Percentiles rank a stretch among this genome's conserved stretches.
Evolutionary conservation across 257 asterid genomes (phyloP).

Genomic region (Capsicum pubescens): DNA sequence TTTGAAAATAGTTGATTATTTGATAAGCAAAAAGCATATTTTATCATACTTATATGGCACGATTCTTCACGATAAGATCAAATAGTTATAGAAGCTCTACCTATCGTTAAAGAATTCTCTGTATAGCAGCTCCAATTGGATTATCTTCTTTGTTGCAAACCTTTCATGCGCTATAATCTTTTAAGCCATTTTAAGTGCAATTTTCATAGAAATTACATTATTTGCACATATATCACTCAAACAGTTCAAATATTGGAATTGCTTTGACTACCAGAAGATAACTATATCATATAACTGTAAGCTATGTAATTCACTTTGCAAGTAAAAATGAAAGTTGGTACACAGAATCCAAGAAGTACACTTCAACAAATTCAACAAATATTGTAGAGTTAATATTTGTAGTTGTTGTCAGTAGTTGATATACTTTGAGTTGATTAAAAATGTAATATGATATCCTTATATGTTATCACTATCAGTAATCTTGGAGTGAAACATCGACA

Average conservation of each 20-base stretch:
- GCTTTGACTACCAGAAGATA: constrained; percentile 5
- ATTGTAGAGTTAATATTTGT: no score
- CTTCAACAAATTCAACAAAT: no score
- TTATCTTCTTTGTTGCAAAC: constrained; percentile 79
- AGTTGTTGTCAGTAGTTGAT: no score
- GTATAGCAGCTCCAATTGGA: constrained; percentile 42
- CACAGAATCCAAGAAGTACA: no score
- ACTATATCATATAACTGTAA: background rate
- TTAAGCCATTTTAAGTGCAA: constrained; percentile 34
- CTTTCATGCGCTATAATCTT: constrained; percentile 79
- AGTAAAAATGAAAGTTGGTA: no score
- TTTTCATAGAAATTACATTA: constrained; percentile 93
- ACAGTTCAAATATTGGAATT: background rate
- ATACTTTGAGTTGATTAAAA: no score
- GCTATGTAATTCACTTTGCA: background rate
- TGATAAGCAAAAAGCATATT: no score
- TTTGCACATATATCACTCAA: constrained; percentile 69
- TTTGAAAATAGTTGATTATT: no score
- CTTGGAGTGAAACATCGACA: background rate
- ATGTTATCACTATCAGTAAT: background rate
- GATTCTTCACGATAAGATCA: background rate
- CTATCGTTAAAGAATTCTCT: no score
- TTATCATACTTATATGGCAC: background rate
- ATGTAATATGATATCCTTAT: background rate
- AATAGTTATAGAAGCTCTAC: constrained; percentile 53